These are phyloP conservation scores for Aaosphaeria pasadenensis DNA, from an alignment of 2,329 filamentous ascomycete species.

Conservation along the genomic window DNA sequence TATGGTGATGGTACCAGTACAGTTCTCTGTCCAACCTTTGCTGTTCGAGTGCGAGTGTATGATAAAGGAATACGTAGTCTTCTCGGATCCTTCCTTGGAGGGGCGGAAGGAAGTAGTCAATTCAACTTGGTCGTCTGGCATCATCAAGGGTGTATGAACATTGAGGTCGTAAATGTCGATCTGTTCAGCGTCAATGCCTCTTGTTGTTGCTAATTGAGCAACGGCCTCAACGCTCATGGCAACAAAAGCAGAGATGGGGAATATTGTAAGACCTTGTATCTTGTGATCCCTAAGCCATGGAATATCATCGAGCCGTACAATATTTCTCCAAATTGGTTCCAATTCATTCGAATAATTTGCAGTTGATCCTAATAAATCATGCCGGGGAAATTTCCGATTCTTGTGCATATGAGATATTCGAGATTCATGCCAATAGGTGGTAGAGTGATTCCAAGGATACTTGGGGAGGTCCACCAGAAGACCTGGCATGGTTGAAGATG, in stretches of 20 bases:
- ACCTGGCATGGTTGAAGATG: constrained; percentile 3
- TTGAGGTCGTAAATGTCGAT: constrained; percentile 15
- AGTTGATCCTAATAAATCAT: constrained; percentile 15
- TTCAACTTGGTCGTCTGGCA: constrained; percentile 25
- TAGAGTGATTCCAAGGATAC: constrained; percentile 28
- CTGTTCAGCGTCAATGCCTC: constrained; percentile 8
- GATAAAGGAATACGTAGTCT: constrained; percentile 38
- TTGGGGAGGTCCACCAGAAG: constrained; percentile 17
- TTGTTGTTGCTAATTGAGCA: not conserved
- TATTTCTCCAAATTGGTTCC: constrained; percentile 44
- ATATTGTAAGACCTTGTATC: constrained; percentile 30
- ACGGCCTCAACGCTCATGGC: constrained; percentile 29
- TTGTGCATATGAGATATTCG: constrained; percentile 3
- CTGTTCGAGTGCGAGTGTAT: constrained; percentile 54
- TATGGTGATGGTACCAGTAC: constrained; percentile 41
- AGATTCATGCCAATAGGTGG: constrained; percentile 16
- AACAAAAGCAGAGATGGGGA: constrained; percentile 29
- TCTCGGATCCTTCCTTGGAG: not conserved
- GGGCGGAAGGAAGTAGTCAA: constrained; percentile 21
- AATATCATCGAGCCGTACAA: constrained; percentile 39
- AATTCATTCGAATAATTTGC: constrained; percentile 16
- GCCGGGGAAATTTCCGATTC: constrained; percentile 16
- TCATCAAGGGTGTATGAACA: constrained; percentile 16
- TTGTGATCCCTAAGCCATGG: constrained; percentile 50
- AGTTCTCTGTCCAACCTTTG: constrained; percentile 58